phyloP scores from a whole-genome alignment of 257 asterid species.

The Anisodus tanguticus region DNA sequence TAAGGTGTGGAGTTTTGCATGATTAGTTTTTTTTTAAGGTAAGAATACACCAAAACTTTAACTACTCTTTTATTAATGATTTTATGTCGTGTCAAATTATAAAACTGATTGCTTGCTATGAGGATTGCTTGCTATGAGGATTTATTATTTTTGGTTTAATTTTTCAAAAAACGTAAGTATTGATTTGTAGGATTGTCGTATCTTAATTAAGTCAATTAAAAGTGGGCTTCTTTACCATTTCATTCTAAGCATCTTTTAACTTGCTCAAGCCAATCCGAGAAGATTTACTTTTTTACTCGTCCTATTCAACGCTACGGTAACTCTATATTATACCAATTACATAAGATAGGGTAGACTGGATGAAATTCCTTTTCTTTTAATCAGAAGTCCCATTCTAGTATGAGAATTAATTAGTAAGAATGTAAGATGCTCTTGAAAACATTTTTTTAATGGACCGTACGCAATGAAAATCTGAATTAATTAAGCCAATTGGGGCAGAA shows the following conservation, averaged over 20 bases:
- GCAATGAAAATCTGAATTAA: too few relatives aligned
- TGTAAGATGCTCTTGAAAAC: too few relatives aligned
- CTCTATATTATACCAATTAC: too few relatives aligned
- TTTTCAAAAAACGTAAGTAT: too few relatives aligned
- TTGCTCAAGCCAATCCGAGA: not conserved
- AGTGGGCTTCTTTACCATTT: too few relatives aligned
- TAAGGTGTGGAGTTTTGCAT: conserved; percentile 12
- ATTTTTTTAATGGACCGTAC: too few relatives aligned
- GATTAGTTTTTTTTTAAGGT: conserved; percentile 46
- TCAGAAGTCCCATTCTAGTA: too few relatives aligned
- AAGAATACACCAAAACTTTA: conserved; percentile 53
- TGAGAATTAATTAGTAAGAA: too few relatives aligned
- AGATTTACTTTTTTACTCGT: not conserved
- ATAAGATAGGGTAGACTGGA: too few relatives aligned
- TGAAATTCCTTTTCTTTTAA: too few relatives aligned
- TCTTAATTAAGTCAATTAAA: not conserved
- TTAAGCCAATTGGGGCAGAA: too few relatives aligned
- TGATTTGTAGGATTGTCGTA: not conserved
- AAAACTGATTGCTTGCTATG: not conserved
- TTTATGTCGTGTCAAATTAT: not conserved
- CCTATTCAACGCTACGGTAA: too few relatives aligned
- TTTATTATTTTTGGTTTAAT: not conserved
- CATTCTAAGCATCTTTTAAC: not conserved
- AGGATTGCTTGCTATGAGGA: not conserved
- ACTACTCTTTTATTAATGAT: conserved; percentile 33